These are phyloP conservation scores for Artemisia tridentata DNA, from an alignment of 129 eudicot species.

Conservation along the genomic window DNA sequence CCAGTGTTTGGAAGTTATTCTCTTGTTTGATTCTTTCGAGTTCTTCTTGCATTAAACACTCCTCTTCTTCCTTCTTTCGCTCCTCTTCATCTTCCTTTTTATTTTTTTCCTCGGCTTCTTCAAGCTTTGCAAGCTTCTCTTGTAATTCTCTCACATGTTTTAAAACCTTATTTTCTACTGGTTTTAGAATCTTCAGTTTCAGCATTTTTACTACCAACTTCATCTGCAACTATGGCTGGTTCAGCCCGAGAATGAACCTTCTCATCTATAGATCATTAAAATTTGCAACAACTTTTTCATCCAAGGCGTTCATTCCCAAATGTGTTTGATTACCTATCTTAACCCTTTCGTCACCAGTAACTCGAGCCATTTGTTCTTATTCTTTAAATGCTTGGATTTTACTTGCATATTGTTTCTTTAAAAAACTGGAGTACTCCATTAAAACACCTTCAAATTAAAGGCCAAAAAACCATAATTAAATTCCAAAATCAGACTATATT, in stretches of 20 bases:
- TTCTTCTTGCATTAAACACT: constrained; percentile 60
- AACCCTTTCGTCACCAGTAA: constrained; percentile 54
- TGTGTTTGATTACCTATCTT: constrained; percentile 52
- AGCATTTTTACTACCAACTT: constrained; percentile 46
- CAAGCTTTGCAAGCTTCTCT: constrained; percentile 60
- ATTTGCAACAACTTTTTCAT: constrained; percentile 66
- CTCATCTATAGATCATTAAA: constrained; percentile 56
- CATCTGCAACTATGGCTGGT: constrained; percentile 31
- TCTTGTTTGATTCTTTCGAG: constrained; percentile 61
- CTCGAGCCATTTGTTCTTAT: constrained; percentile 32
- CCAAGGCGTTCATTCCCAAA: constrained; percentile 76
- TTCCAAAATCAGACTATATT: not conserved
- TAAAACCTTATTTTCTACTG: constrained; percentile 63
- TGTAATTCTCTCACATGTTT: constrained; percentile 81
- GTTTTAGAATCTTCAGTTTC: constrained; percentile 53
- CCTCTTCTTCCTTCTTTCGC: constrained; percentile 81
- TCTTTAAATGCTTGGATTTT: constrained; percentile 26
- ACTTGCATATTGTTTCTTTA: not conserved
- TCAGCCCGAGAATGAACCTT: constrained; percentile 46
- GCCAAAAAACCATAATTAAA: not conserved
- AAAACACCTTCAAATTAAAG: not conserved
- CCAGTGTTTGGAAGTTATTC: constrained; percentile 43
- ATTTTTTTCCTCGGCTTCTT: constrained; percentile 63
- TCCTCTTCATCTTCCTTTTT: constrained; percentile 84
- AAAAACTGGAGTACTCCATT: not conserved